Percentiles rank a stretch among this genome's conserved stretches.
These are phyloP conservation scores for Picea sitchensis DNA, from an alignment of 75 land plant genomes.

Conservation along the genomic window DNA sequence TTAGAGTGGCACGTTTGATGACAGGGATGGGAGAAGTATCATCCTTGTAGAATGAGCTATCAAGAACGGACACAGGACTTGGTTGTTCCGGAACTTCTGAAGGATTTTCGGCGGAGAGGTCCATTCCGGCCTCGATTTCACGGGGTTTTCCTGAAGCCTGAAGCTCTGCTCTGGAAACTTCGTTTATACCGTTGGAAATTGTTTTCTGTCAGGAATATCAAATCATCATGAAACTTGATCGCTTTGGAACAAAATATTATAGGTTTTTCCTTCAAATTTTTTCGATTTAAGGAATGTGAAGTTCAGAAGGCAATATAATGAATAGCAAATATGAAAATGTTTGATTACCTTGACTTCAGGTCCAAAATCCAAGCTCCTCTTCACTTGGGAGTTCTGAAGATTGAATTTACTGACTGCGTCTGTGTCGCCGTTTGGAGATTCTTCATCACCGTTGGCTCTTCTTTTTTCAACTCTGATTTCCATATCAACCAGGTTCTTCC, in stretches of 20 bases:
- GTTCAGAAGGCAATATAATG: too few species aligned
- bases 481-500: not conserved
- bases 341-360: not conserved
- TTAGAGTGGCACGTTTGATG: not conserved
- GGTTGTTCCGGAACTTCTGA: slow-evolving; percentile 48
- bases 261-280: too few species aligned
- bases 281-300: too few species aligned
- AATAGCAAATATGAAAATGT: not conserved
- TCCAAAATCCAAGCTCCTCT: not conserved
- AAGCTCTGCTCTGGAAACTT: not conserved
- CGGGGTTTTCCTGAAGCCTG: not conserved
- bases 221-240: not conserved
- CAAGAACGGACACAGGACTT: slow-evolving; percentile 93
- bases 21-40: slow-evolving; percentile 56
- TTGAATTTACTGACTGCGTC: not conserved
- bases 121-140: not conserved
- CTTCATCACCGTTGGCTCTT: not conserved
- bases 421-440: too few species aligned
- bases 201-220: not conserved
- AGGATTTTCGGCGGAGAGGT: slow-evolving; percentile 7
- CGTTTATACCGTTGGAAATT: not conserved
- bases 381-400: not conserved
- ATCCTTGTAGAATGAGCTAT: slow-evolving; percentile 53
- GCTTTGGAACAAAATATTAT: too few species aligned
- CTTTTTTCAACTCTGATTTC: not conserved